phyloP scores from a whole-genome alignment of 2,329 filamentous ascomycete species.

The Raffaelea deltoideospora region DNA sequence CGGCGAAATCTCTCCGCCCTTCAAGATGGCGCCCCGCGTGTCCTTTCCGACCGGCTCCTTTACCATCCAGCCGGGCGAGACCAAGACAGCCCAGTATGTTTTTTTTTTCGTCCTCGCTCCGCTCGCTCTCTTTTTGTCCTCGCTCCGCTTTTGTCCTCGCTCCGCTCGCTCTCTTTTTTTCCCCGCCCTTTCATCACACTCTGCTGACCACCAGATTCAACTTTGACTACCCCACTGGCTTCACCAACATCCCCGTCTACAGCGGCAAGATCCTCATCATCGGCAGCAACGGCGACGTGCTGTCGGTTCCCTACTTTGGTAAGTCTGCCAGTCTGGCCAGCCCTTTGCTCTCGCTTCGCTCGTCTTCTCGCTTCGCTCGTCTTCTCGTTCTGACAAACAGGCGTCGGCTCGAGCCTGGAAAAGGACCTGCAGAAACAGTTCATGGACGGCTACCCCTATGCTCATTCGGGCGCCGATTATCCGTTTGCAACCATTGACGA shows the following conservation, averaged over 20 bases:
- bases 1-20: constrained; percentile 4
- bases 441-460: background rate
- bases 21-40: background rate
- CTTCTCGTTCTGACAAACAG: too few relatives aligned
- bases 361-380: too few relatives aligned
- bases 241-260: constrained; percentile 17
- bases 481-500: background rate
- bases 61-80: constrained; percentile 1
- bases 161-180: too few relatives aligned
- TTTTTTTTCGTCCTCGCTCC: too few relatives aligned
- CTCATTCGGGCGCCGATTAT: background rate
- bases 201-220: too few relatives aligned
- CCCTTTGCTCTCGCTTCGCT: too few relatives aligned
- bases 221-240: constrained; percentile 1
- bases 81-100: background rate
- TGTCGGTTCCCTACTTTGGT: constrained; percentile 18
- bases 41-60: background rate
- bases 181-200: too few relatives aligned
- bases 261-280: constrained; percentile 18
- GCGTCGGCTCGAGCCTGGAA: too few relatives aligned
- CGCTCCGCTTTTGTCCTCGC: too few relatives aligned
- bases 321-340: too few relatives aligned
- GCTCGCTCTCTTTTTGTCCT: too few relatives aligned
- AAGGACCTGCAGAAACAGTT: background rate
- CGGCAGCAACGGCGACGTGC: constrained; percentile 16